These are phyloP conservation scores for Mortierella sp. DNA, from an alignment of 371 early-diverging fungal genomes.

Conservation along the genomic window DNA sequence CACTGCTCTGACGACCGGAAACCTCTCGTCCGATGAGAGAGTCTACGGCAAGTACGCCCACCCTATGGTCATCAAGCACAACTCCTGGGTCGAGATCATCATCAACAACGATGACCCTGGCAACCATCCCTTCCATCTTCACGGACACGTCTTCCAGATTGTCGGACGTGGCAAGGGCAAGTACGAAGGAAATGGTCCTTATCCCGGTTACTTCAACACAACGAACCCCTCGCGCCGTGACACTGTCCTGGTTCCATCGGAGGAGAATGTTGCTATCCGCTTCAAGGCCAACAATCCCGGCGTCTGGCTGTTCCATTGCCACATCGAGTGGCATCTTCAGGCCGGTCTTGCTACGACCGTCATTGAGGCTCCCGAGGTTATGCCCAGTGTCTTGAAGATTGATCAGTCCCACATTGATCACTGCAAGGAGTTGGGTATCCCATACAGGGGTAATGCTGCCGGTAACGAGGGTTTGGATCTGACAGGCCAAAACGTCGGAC, in stretches of 20 bases:
- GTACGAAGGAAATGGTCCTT: slow-evolving; percentile 41
- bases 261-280: slow-evolving; percentile 72
- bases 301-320: slow-evolving; percentile 84
- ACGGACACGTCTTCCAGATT: slow-evolving; percentile 86
- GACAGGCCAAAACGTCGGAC: slow-evolving; percentile 63
- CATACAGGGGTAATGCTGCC: slow-evolving; percentile 75
- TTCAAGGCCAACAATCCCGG: slow-evolving; percentile 84
- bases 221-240: slow-evolving; percentile 76
- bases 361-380: slow-evolving; percentile 72
- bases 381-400: slow-evolving; percentile 51
- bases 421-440: slow-evolving; percentile 66
- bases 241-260: slow-evolving; percentile 68
- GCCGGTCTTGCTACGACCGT: slow-evolving; percentile 71
- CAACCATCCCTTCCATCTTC: slow-evolving; percentile 85
- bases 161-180: slow-evolving; percentile 60
- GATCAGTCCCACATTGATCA: slow-evolving; percentile 42
- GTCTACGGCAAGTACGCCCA: slow-evolving; percentile 76
- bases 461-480: slow-evolving; percentile 72
- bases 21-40: slow-evolving; percentile 59
- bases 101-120: slow-evolving; percentile 75
- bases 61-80: slow-evolving; percentile 63
- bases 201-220: slow-evolving; percentile 42
- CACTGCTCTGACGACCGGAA: slow-evolving; percentile 72
- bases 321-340: slow-evolving; percentile 82
- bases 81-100: slow-evolving; percentile 64